Evolutionary conservation across 192 early-diverging fungal species (phyloP).

Genomic region (Coemansia interrupta): DNA sequence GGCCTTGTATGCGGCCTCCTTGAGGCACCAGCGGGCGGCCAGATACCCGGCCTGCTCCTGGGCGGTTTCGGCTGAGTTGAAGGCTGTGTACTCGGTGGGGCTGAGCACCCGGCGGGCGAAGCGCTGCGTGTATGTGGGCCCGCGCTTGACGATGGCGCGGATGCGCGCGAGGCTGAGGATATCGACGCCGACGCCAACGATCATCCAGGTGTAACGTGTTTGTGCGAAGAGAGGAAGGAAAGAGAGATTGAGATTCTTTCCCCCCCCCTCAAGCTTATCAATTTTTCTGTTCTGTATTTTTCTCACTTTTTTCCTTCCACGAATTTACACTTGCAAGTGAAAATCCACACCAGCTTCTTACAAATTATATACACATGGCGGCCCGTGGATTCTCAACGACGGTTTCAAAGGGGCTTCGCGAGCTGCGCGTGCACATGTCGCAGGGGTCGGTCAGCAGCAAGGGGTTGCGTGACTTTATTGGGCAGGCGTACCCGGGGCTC

Average conservation of each 20-base stretch:
- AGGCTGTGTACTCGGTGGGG: conserved; percentile 23
- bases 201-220: too few relatives aligned
- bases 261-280: too few relatives aligned
- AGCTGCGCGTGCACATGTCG: conserved; percentile 87
- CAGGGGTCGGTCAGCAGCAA: conserved; percentile 73
- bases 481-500: conserved; percentile 73
- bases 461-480: conserved; percentile 80
- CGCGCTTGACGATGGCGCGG: conserved; percentile 50
- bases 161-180: conserved; percentile 69
- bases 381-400: conserved; percentile 48
- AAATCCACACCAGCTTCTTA: neutral
- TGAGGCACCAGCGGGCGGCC: conserved; percentile 45
- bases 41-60: conserved; percentile 15
- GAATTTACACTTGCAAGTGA: neutral
- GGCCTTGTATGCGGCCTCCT: conserved; percentile 49
- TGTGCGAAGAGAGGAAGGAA: too few relatives aligned
- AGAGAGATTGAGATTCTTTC: too few relatives aligned
- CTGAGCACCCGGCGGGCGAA: conserved; percentile 64
- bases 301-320: conserved; percentile 1
- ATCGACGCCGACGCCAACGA: conserved; percentile 78
- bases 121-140: conserved; percentile 37
- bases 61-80: neutral
- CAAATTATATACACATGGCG: conserved; percentile 7
- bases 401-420: conserved; percentile 61
- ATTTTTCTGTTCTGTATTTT: neutral